Evolutionary conservation across 768 basidiomycete species (phyloP), one percentile per base, ranked within the genome.

Genomic region (Heimioporus sp.): DNA sequence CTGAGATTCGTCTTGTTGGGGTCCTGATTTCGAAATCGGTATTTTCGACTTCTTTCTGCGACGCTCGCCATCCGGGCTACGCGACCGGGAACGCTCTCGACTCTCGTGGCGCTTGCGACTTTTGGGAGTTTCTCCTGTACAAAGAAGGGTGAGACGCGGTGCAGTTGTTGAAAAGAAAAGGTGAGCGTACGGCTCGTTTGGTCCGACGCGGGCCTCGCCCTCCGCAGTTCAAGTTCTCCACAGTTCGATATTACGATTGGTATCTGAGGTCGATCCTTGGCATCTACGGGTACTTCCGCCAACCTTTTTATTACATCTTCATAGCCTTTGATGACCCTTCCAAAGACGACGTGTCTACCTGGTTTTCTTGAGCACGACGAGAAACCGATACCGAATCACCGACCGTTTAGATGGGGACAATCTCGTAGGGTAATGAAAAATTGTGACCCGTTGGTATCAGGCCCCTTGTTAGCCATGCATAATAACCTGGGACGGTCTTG

Each of bases 391-490:
- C 35, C 0, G 1, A 46, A 39, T 28, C 24, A 46, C 71, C 70
- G 70, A 75, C 91, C 91, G 63, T 87, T 79, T 41, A 92, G 67
- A 65, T 92, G 89, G 4, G 85, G 81, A 54, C 87, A 83, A 15
- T 80, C 77, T n/a, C 80, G 76, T 11, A 95, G 76, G 19, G 92
- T 92, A 55, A 94, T 75, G 65, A 95, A 94, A 65, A 87, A 95
- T 57, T 95, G 92, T 1, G 86, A 89, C 35, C 86, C 84, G 57
- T 94, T 95, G 34, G 92, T 94, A 68, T 88, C 75, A 1, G 87
- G 83, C 3, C 89, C 89, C 56, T 80, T 80, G 67, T 96, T 96
- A 10, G 92, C 92, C 93, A 95, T 96, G 61, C 90, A 91, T 11
- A 96, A 73, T 24, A 95, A 71, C 12, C 83, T 85, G 58, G n/a